Evolutionary conservation across 108 stramenopile species (phyloP).

Genomic region (Skeletonema menzelii): DNA sequence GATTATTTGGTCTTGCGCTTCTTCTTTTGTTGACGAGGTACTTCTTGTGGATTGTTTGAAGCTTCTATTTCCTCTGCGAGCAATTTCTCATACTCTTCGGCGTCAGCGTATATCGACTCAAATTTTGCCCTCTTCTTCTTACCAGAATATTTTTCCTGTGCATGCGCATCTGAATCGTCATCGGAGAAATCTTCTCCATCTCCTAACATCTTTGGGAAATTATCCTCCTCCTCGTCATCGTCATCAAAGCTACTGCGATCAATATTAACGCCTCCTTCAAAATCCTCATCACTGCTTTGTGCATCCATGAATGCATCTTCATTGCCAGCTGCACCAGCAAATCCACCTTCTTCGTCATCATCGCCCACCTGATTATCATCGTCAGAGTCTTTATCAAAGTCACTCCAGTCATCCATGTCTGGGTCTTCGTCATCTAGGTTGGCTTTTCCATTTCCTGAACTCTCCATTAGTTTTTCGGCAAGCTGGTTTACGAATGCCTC

Average conservation of each 20-base stretch:
- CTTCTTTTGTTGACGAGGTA: background rate
- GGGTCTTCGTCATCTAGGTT: constrained; percentile 91
- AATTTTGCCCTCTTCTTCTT: constrained; percentile 19
- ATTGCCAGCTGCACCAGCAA: constrained; percentile 26
- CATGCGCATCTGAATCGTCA: constrained; percentile 16
- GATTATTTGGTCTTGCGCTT: constrained; percentile 8
- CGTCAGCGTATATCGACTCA: constrained; percentile 46
- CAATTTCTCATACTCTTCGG: constrained; percentile 58
- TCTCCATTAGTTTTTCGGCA: constrained; percentile 88
- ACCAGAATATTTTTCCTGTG: constrained; percentile 16
- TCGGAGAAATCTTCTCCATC: constrained; percentile 26
- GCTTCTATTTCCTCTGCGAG: constrained; percentile 1
- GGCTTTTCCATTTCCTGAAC: constrained; percentile 61
- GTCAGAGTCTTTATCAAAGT: constrained; percentile 64
- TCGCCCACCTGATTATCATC: constrained; percentile 43
- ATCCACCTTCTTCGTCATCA: constrained; percentile 30
- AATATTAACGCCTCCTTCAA: constrained; percentile 25
- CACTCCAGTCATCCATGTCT: constrained; percentile 91
- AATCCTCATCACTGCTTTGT: constrained; percentile 51
- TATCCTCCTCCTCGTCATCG: constrained; percentile 41
- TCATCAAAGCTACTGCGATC: constrained; percentile 29
- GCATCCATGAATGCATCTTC: constrained; percentile 70
- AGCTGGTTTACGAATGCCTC: constrained; percentile 90
- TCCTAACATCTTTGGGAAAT: constrained; percentile 25
- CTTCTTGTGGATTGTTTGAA: background rate